These are phyloP conservation scores for Penicillium sp. DNA, from an alignment of 2,329 filamentous ascomycete genomes.

Conservation along the genomic window DNA sequence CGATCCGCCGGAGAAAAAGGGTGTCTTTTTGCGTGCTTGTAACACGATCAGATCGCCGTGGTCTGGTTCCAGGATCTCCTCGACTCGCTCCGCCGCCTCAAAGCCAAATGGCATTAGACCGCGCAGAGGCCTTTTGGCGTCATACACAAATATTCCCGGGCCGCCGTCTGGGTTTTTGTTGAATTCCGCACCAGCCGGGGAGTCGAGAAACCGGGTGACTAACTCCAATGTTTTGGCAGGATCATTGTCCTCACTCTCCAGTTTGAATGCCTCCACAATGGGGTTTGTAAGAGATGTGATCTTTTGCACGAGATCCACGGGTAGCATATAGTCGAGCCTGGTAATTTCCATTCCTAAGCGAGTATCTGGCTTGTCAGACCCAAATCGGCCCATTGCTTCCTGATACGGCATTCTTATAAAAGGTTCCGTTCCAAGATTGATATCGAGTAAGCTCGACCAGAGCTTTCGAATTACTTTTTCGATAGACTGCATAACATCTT, in stretches of 20 bases:
- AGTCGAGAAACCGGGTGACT: conserved; percentile 67
- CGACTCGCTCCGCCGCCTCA: conserved; percentile 59
- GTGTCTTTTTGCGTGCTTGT: conserved; percentile 67
- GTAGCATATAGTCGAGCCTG: conserved; percentile 60
- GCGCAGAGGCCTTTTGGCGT: conserved; percentile 67
- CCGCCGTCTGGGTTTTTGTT: conserved; percentile 69
- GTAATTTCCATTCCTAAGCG: conserved; percentile 68
- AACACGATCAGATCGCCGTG: conserved; percentile 77
- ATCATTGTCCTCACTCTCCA: conserved; percentile 48
- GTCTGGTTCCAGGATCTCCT: conserved; percentile 51
- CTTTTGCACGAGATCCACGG: conserved; percentile 65
- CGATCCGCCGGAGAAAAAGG: conserved; percentile 69
- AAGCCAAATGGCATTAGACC: conserved; percentile 77
- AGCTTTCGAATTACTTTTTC: conserved; percentile 52
- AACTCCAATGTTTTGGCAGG: conserved; percentile 58
- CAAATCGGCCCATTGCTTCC: conserved; percentile 73
- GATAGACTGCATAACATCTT: conserved; percentile 63
- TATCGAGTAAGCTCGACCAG: conserved; percentile 49
- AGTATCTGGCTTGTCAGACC: conserved; percentile 88
- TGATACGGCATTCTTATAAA: conserved; percentile 67
- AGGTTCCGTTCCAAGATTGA: conserved; percentile 38
- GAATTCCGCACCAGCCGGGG: conserved; percentile 55
- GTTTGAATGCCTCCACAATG: conserved; percentile 69
- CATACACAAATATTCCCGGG: conserved; percentile 73
- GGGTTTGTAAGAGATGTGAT: conserved; percentile 67